A percentile compares a stretch with the other conserved stretches of the same genome.
phyloP scores from a whole-genome alignment of 164 flowering plant species.

The Paratinospora sagittata region DNA sequence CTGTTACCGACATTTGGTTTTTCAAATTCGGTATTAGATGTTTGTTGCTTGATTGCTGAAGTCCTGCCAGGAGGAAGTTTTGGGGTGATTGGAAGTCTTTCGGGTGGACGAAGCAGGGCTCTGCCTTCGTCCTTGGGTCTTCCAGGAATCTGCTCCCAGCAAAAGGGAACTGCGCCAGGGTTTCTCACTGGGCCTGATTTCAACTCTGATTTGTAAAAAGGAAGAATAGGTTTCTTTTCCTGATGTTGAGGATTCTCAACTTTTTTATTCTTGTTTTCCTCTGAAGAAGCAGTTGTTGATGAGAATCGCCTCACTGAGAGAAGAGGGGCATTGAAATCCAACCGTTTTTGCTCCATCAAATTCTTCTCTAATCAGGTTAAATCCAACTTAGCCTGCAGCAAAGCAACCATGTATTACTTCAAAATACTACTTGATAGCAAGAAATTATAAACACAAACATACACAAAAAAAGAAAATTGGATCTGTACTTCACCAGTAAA shows the following conservation, averaged over 20 bases:
- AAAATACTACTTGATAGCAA: background rate
- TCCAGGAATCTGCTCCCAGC: slow-evolving; percentile 80
- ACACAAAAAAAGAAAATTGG: background rate
- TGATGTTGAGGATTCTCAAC: slow-evolving; percentile 17
- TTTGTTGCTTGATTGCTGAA: slow-evolving; percentile 23
- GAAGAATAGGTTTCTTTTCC: slow-evolving; percentile 28
- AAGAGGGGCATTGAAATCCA: slow-evolving; percentile 68
- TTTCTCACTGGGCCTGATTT: slow-evolving; percentile 80
- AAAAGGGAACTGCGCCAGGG: slow-evolving; percentile 79
- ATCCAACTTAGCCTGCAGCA: background rate
- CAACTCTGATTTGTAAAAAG: slow-evolving; percentile 49
- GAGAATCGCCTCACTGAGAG: slow-evolving; percentile 68
- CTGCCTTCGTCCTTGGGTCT: slow-evolving; percentile 55
- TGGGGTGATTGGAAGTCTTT: slow-evolving; percentile 40
- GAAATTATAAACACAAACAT: no score
- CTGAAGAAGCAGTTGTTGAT: slow-evolving; percentile 24
- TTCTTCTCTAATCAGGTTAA: slow-evolving; percentile 10
- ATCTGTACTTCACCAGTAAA: background rate
- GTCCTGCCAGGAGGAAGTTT: slow-evolving; percentile 80
- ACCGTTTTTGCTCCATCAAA: slow-evolving; percentile 44
- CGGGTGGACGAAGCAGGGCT: slow-evolving; percentile 13
- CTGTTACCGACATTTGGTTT: slow-evolving; percentile 9
- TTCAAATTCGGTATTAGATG: slow-evolving; percentile 19
- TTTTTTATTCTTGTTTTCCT: slow-evolving; percentile 19
- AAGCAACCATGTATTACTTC: background rate